Evolutionary conservation across 306 rosid genomes (phyloP).

Genomic region (Corylus americana): DNA sequence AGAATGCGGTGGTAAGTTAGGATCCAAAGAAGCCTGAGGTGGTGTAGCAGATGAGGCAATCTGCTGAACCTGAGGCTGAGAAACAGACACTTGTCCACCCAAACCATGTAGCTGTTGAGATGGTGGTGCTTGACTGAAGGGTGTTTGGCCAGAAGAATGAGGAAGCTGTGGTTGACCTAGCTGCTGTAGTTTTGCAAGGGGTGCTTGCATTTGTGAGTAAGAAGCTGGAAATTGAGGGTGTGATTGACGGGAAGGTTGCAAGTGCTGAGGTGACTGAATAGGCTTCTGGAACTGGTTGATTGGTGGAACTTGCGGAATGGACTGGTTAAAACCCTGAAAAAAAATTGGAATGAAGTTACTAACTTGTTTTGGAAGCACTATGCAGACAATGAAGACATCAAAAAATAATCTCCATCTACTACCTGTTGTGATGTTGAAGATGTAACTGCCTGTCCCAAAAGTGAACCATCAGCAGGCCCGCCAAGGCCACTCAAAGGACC

Average conservation of each 20-base stretch:
- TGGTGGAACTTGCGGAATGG: constrained; percentile 53
- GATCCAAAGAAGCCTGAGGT: constrained; percentile 49
- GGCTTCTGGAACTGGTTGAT: constrained; percentile 60
- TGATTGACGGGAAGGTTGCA: constrained; percentile 60
- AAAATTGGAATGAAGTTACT: constrained; percentile 17
- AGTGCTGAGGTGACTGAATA: constrained; percentile 67
- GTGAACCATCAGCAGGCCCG: constrained; percentile 51
- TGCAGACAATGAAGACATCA: constrained; percentile 18
- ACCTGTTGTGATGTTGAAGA: constrained; percentile 62
- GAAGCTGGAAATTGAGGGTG: constrained; percentile 54
- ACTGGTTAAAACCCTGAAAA: constrained; percentile 68
- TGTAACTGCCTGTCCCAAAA: constrained; percentile 33
- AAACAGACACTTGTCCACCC: constrained; percentile 51
- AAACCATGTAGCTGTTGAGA: constrained; percentile 53
- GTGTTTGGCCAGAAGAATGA: constrained; percentile 52
- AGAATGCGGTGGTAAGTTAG: constrained; percentile 46
- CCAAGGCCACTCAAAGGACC: constrained; percentile 53
- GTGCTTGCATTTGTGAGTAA: constrained; percentile 48
- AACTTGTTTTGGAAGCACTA: constrained; percentile 11
- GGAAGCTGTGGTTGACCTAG: constrained; percentile 64
- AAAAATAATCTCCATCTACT: constrained; percentile 13
- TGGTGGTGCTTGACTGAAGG: constrained; percentile 38
- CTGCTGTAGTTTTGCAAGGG: constrained; percentile 52
- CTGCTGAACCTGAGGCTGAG: constrained; percentile 68
- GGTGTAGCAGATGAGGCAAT: constrained; percentile 45